Conservation (phyloP, 2,329 filamentous ascomycete genomes). For the Clonostachys sp. region DNA sequence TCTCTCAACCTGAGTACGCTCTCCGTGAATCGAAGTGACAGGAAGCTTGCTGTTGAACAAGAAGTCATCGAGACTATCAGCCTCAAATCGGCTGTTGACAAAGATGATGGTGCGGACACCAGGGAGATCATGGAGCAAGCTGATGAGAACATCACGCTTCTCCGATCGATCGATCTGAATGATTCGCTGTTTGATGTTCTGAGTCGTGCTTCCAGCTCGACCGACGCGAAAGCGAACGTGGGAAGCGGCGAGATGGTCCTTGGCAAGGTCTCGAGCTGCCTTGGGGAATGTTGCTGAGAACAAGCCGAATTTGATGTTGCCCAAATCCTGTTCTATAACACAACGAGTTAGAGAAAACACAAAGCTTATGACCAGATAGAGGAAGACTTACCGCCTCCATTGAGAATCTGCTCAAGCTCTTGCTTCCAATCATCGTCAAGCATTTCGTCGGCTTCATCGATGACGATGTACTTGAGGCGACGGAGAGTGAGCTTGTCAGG, state of each 20-base stretch:
- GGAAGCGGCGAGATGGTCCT: slow-evolving; percentile 67
- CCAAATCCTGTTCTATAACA: slow-evolving; percentile 66
- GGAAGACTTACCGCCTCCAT: slow-evolving; percentile 67
- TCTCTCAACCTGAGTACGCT: slow-evolving; percentile 84
- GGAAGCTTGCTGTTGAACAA: slow-evolving; percentile 77
- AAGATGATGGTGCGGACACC: slow-evolving; percentile 85
- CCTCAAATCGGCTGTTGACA: slow-evolving; percentile 73
- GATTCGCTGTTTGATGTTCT: slow-evolving; percentile 77
- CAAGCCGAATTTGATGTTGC: slow-evolving; percentile 66
- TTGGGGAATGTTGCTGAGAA: slow-evolving; percentile 96
- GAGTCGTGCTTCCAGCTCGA: slow-evolving; percentile 76
- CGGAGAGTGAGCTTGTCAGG: slow-evolving; percentile 64
- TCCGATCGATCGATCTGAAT: slow-evolving; percentile 57
- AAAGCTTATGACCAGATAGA: not conserved
- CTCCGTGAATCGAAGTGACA: slow-evolving; percentile 81
- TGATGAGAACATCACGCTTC: slow-evolving; percentile 69
- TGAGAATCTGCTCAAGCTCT: slow-evolving; percentile 71
- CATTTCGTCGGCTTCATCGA: slow-evolving; percentile 96
- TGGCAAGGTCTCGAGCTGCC: slow-evolving; percentile 69
- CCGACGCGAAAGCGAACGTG: slow-evolving; percentile 82
- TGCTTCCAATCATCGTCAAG: slow-evolving; percentile 74
- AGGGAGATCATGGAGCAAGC: slow-evolving; percentile 65
- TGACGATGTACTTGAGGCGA: slow-evolving; percentile 74
- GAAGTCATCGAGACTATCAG: slow-evolving; percentile 83
- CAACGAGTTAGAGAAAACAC: slow-evolving; percentile 12